A percentile compares a stretch with the other conserved stretches of the same genome.
Evolutionary conservation across 139 green algal species (phyloP).

Genomic region (Chlorella sp.): DNA sequence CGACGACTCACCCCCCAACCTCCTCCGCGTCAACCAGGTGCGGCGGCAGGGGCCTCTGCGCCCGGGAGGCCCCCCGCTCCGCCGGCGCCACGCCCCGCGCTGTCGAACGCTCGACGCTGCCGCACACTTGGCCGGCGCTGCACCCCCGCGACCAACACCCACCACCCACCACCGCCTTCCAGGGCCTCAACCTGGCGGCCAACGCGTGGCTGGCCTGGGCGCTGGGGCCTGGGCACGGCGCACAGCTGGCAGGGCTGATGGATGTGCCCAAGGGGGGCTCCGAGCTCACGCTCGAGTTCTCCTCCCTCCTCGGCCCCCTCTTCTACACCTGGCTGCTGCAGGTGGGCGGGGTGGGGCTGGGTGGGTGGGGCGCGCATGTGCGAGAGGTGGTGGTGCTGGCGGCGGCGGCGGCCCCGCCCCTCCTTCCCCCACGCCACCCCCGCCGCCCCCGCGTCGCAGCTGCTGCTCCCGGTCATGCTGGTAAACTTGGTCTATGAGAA

Average conservation of each 20-base stretch:
- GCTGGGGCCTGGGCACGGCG: constrained; percentile 9
- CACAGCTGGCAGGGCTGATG: constrained; percentile 53
- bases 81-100: background rate
- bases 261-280: constrained; percentile 57
- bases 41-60: background rate
- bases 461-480: constrained; percentile 79
- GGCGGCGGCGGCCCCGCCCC: too few relatives aligned
- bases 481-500: constrained; percentile 66
- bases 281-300: constrained; percentile 77
- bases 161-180: too few relatives aligned
- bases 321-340: constrained; percentile 85
- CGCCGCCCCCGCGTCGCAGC: constrained; percentile 73
- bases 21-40: constrained; percentile 39
- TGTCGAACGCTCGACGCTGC: background rate
- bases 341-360: background rate
- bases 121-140: too few relatives aligned
- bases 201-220: constrained; percentile 50
- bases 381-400: too few relatives aligned
- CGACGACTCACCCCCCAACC: constrained; percentile 9
- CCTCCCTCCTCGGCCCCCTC: constrained; percentile 74
- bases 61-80: background rate
- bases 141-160: constrained; percentile 19
- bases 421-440: background rate
- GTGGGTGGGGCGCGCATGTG: too few relatives aligned
- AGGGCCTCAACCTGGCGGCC: constrained; percentile 48